These are phyloP conservation scores for Fraxinus greggii DNA, from an alignment of 305 asterid genomes.

Conservation along the genomic window DNA sequence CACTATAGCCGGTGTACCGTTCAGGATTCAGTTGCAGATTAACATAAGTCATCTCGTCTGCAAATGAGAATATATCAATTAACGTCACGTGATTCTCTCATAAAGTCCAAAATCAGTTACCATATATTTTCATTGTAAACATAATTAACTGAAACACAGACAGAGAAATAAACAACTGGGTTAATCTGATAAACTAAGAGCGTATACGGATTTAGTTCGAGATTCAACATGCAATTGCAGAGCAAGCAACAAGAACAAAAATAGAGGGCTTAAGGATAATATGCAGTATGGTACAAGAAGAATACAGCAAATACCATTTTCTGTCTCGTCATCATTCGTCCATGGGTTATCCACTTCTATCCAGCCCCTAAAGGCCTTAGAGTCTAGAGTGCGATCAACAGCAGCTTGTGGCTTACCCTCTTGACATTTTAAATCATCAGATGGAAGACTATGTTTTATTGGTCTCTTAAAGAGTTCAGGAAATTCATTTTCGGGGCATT, in stretches of 20 bases:
- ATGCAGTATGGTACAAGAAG: conserved; percentile 12
- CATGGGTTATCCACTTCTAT: conserved; percentile 91
- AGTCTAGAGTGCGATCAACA: conserved; percentile 89
- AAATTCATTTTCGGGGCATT: conserved; percentile 87
- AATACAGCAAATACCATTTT: conserved; percentile 58
- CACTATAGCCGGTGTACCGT: conserved; percentile 91
- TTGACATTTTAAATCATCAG: conserved; percentile 86
- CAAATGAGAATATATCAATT: conserved; percentile 25
- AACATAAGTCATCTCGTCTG: conserved; percentile 96
- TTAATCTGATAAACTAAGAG: neutral
- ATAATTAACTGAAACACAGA: neutral
- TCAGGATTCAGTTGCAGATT: conserved; percentile 91
- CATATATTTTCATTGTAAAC: neutral
- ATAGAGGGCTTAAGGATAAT: conserved; percentile 5
- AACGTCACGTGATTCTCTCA: conserved; percentile 15
- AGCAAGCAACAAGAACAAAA: neutral
- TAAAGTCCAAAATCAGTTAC: neutral
- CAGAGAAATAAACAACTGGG: neutral
- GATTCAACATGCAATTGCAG: neutral
- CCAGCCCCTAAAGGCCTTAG: conserved; percentile 91
- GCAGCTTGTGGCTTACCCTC: conserved; percentile 89
- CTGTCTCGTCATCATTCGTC: conserved; percentile 92
- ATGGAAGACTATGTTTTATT: conserved; percentile 41
- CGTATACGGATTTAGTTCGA: neutral
- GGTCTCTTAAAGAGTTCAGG: conserved; percentile 77